Conservation (phyloP, 106 monocot genomes). For the Dioscorea dumetorum region DNA sequence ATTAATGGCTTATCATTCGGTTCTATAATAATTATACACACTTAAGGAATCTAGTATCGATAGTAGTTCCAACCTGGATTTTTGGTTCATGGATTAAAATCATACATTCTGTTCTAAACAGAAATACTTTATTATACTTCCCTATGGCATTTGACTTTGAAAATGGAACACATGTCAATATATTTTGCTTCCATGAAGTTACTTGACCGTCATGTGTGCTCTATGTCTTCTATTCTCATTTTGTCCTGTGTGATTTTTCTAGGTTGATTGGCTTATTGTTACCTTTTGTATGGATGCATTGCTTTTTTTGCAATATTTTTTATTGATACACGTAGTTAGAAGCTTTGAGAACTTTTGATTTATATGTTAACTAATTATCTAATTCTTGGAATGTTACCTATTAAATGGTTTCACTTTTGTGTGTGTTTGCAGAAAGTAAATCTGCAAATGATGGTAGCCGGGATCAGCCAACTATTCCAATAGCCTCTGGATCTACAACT, state of each 20-base stretch:
- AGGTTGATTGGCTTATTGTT: neutral
- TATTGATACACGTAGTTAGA: neutral
- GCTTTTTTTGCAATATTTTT: neutral
- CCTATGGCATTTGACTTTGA: no score
- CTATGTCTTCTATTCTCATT: neutral
- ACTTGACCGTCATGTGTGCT: no score
- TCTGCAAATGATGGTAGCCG: conserved; percentile 39
- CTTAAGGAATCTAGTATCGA: no score
- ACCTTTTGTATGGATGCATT: neutral
- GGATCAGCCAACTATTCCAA: conserved; percentile 27
- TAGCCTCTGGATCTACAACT: conserved; percentile 55
- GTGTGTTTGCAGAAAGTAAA: conserved; percentile 45
- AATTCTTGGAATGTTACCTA: neutral
- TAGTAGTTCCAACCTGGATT: no score
- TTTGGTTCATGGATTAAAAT: no score
- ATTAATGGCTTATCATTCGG: no score
- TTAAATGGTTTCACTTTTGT: conserved; percentile 1
- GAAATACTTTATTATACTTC: no score
- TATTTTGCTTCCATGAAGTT: no score
- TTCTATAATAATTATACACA: no score
- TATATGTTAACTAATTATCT: neutral
- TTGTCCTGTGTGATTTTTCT: neutral
- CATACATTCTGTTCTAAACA: no score
- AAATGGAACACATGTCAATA: no score
- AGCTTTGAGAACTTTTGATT: neutral